Conservation (phyloP, 1,139 yeast species). For the Wickerhamomyces sp. region DNA sequence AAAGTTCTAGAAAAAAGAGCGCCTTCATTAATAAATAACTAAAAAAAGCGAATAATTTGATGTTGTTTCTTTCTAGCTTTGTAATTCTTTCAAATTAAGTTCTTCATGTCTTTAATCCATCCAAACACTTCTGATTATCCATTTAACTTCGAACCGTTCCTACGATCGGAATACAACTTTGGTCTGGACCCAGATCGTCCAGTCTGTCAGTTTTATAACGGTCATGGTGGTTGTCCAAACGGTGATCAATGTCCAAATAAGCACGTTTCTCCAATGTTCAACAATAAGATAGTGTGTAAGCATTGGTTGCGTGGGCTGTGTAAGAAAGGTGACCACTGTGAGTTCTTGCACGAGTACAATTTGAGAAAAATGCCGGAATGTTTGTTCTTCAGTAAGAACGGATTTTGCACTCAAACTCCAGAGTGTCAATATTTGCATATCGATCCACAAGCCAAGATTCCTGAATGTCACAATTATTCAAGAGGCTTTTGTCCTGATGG, state of each 20-base stretch:
- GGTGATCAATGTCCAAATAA: conserved; percentile 84
- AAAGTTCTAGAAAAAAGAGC: too few species aligned
- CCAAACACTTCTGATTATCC: conserved; percentile 36
- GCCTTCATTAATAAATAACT: too few species aligned
- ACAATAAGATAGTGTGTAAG: conserved; percentile 89
- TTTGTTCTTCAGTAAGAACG: conserved; percentile 79
- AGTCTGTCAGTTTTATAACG: conserved; percentile 69
- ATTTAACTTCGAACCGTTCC: conserved; percentile 81
- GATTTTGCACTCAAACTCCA: conserved; percentile 89
- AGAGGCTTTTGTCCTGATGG: conserved; percentile 94
- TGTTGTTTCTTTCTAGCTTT: too few species aligned
- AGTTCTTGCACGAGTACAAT: conserved; percentile 92
- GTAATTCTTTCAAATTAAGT: too few species aligned
- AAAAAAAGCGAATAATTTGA: too few species aligned
- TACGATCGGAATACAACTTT: conserved; percentile 74
- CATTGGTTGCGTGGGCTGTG: conserved; percentile 98
- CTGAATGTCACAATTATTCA: conserved; percentile 79
- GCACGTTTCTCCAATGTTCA: conserved; percentile 78
- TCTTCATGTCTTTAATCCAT: conserved; percentile 31
- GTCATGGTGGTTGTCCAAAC: conserved; percentile 75
- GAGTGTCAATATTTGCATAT: conserved; percentile 92
- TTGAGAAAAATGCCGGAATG: conserved; percentile 97
- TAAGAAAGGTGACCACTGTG: conserved; percentile 95
- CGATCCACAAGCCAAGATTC: conserved; percentile 83
- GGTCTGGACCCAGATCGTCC: conserved; percentile 91